Conservation (phyloP, 176 grass and related monocot genomes). For the Raddia guianensis region DNA sequence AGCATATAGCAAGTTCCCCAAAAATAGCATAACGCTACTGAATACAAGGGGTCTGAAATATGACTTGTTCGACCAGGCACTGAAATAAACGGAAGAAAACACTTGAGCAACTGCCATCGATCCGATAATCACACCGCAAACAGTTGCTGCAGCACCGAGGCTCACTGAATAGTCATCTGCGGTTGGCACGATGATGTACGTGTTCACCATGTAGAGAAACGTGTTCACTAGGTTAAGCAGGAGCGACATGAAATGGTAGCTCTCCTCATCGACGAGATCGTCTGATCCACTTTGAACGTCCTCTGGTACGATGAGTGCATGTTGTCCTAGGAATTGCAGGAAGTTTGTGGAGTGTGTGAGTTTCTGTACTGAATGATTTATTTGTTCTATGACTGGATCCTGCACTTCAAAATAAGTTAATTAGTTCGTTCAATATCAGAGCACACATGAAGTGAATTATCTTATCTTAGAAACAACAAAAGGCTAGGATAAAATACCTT, state of each 20-base stretch:
- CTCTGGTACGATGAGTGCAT: constrained; percentile 67
- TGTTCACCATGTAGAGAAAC: constrained; percentile 95
- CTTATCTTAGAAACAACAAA: constrained; percentile 25
- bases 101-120: constrained; percentile 96
- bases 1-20: constrained; percentile 81
- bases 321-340: constrained; percentile 82
- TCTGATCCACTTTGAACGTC: constrained; percentile 53
- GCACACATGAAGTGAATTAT: neutral
- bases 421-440: neutral
- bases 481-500: constrained; percentile 50
- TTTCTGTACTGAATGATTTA: constrained; percentile 89
- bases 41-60: constrained; percentile 94
- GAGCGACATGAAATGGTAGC: constrained; percentile 81
- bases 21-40: constrained; percentile 84
- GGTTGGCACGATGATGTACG: constrained; percentile 94
- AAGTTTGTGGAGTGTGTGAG: constrained; percentile 85
- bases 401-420: constrained; percentile 41
- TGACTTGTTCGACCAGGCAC: constrained; percentile 90
- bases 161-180: constrained; percentile 92
- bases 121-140: constrained; percentile 92
- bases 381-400: constrained; percentile 94
- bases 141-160: constrained; percentile 93
- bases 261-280: constrained; percentile 57
- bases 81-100: constrained; percentile 99
- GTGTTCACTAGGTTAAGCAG: constrained; percentile 78